Conservation (phyloP, 2,329 filamentous ascomycete genomes). For the Fusarium austroafricanum region DNA sequence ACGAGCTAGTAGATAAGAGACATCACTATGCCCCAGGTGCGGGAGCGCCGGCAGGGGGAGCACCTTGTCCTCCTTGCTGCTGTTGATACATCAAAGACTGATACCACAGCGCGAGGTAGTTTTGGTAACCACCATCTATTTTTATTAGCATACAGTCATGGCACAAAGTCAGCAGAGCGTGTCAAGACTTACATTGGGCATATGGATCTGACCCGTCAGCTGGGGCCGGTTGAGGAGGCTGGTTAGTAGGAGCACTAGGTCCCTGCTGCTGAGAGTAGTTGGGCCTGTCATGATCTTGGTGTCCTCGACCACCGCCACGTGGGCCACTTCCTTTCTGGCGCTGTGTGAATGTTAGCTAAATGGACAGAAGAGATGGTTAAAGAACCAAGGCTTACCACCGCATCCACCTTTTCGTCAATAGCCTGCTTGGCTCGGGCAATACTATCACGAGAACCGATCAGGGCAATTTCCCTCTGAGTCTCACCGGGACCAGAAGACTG, state of each 20-base stretch:
- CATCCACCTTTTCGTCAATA: slow-evolving; percentile 92
- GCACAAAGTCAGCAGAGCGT: neutral
- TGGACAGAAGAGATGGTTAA: neutral
- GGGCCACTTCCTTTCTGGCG: slow-evolving; percentile 64
- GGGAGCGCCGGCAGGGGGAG: slow-evolving; percentile 51
- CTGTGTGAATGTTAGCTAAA: slow-evolving; percentile 52
- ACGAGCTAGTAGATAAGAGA: slow-evolving; percentile 43
- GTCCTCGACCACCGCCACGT: slow-evolving; percentile 56
- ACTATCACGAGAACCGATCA: slow-evolving; percentile 81
- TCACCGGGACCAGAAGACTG: slow-evolving; percentile 82
- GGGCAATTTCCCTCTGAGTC: slow-evolving; percentile 84
- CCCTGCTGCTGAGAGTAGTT: slow-evolving; percentile 63
- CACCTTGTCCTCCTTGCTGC: slow-evolving; percentile 54
- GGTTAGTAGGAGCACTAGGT: slow-evolving; percentile 56
- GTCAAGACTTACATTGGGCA: slow-evolving; percentile 72
- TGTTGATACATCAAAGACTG: slow-evolving; percentile 68
- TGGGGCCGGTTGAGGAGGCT: slow-evolving; percentile 57
- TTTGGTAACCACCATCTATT: slow-evolving; percentile 82
- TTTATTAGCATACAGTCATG: slow-evolving; percentile 17
- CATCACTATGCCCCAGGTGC: slow-evolving; percentile 54
- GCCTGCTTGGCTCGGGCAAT: slow-evolving; percentile 85
- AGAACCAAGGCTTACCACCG: slow-evolving; percentile 71
- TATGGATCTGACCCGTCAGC: slow-evolving; percentile 74
- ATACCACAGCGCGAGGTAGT: slow-evolving; percentile 85
- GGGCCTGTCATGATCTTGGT: slow-evolving; percentile 67